Base-by-base conservation (phyloP, 148 eudicot genomes). In the Mesembryanthemum crystallinum region DNA sequence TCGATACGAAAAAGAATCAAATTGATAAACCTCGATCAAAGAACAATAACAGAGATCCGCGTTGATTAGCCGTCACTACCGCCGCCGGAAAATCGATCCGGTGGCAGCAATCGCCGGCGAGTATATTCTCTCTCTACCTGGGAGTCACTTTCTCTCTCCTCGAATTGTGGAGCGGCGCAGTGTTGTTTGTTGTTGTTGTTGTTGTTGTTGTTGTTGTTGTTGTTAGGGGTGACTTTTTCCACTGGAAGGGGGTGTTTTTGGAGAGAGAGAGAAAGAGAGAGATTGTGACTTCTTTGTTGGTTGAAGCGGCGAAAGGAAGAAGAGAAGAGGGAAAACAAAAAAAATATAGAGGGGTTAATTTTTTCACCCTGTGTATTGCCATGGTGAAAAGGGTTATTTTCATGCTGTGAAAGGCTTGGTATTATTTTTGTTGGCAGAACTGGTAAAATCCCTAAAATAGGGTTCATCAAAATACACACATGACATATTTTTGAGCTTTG, bases 71-170 rank as follows among this genome's bases (percentile, higher is more conserved):
- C 43, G 69, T 9, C n/a, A 63, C 37, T 35, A 74, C 57, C 69
- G 77, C 57, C 69, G 77, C 69, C 77, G 76, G 67, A 29, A 30
- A 45, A 8, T 10, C 49, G 64, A 64, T 51, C 58, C 61, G 49
- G 33, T 37, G 69, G 69, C 15, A 64, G 68, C 5, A 3, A 20
- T 32, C 60, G 51, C 49, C 74, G 74, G 79, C 74, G 59, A 69
- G 27, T 29, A n/a, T n/a, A n/a, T n/a, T n/a, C n/a, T n/a, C n/a
- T n/a, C n/a, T n/a, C n/a, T n/a, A n/a, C n/a, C n/a, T n/a, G 65
- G 15, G 14, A 17, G n/a, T 14, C 11, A 64, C 3, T 23, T 61
- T 73, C 76, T 69, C 39, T 49, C 43, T 71, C 74, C 69, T 45
- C 47, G 61, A 62, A 28, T 61, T 66, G 33, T 61, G 81, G 68